phyloP scores from a whole-genome alignment of 208 protist species.

The Leishmania tropica region DNA sequence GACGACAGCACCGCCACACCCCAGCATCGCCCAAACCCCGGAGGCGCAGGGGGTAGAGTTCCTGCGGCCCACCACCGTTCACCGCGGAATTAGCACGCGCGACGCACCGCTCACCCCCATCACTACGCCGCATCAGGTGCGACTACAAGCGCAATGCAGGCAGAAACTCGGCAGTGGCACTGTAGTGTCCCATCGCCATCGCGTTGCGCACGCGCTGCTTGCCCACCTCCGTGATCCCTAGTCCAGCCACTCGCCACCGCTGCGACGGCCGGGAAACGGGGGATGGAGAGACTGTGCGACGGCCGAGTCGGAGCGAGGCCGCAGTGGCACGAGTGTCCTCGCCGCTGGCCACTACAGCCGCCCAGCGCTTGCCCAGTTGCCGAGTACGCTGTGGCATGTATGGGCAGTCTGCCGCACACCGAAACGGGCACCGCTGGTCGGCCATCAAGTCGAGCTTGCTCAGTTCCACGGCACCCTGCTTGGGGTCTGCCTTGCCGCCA shows the following conservation, averaged over 20 bases:
- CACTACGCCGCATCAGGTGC: not conserved
- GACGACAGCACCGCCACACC: not conserved
- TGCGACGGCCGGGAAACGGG: not conserved
- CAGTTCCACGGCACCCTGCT: not conserved
- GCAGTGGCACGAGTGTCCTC: not conserved
- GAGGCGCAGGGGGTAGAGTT: not conserved
- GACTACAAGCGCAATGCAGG: conserved; percentile 9
- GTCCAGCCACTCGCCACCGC: not conserved
- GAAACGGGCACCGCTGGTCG: conserved; percentile 37
- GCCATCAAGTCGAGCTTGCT: conserved; percentile 50
- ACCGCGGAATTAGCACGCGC: not conserved
- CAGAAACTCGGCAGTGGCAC: conserved; percentile 15
- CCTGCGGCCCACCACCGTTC: not conserved
- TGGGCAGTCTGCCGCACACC: conserved; percentile 46
- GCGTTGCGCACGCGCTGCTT: conserved; percentile 25
- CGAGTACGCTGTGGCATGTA: conserved; percentile 30
- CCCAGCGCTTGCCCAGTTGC: conserved; percentile 21
- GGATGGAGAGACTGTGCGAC: not conserved
- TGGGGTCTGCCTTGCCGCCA: not conserved
- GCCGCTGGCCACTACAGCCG: not conserved
- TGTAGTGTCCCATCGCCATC: conserved; percentile 21
- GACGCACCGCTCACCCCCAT: not conserved
- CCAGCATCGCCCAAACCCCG: not conserved
- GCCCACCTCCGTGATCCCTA: conserved; percentile 20
- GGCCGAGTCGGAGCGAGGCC: not conserved